Percentiles rank a stretch among this genome's conserved stretches.
phyloP scores from a whole-genome alignment of 768 basidiomycete species.

The Jaapia argillacea region DNA sequence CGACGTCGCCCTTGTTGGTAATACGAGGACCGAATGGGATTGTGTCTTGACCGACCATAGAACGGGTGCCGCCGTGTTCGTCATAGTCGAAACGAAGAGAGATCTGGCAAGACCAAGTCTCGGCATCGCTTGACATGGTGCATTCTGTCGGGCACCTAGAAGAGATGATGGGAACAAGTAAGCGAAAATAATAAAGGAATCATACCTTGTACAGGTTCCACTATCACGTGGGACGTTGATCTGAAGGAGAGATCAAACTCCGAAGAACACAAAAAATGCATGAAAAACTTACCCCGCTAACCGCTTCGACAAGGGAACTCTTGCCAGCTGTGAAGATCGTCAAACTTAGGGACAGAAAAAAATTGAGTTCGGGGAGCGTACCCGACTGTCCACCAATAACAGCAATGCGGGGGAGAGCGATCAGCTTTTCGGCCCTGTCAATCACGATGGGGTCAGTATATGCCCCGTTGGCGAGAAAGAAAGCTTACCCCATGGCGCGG shows the following conservation, averaged over 20 bases:
- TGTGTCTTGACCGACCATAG: neutral
- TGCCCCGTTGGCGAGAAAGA: neutral
- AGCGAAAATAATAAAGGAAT: neutral
- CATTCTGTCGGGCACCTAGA: constrained; percentile 13
- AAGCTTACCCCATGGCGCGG: constrained; percentile 28
- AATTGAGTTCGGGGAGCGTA: constrained; percentile 15
- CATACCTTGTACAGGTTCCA: constrained; percentile 47
- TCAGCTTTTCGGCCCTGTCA: constrained; percentile 24
- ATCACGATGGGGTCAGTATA: neutral
- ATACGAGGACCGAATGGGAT: constrained; percentile 21
- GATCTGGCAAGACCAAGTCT: constrained; percentile 17
- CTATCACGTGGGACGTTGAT: constrained; percentile 53
- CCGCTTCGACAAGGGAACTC: constrained; percentile 49
- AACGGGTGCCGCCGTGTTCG: neutral
- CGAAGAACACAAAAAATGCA: neutral
- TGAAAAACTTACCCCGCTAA: constrained; percentile 34
- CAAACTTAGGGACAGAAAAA: no score
- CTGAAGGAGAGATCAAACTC: constrained; percentile 18
- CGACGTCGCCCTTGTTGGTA: constrained; percentile 21
- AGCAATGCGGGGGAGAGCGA: constrained; percentile 40
- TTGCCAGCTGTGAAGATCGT: constrained; percentile 36
- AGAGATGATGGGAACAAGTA: neutral
- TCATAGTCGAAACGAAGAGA: constrained; percentile 12
- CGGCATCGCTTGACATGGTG: constrained; percentile 1
- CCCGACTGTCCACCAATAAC: constrained; percentile 52